A percentile compares a stretch with the other conserved stretches of the same genome.
These are phyloP conservation scores for Malassezia caprae DNA, from an alignment of 1,284 basidiomycete genomes.

Conservation along the genomic window DNA sequence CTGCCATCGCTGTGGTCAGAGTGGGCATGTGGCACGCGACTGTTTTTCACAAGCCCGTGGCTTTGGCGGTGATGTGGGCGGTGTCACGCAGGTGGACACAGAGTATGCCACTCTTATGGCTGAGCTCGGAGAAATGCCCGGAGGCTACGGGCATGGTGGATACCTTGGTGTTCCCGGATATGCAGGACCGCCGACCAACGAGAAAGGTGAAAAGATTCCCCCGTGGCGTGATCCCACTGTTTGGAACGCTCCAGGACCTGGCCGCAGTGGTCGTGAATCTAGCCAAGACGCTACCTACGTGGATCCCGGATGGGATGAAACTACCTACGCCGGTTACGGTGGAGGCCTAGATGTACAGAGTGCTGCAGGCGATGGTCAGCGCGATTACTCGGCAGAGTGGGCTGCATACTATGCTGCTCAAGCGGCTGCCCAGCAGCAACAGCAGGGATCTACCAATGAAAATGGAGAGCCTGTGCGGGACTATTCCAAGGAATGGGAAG, in stretches of 20 bases:
- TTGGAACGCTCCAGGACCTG: conserved; percentile 33
- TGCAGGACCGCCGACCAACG: conserved; percentile 18
- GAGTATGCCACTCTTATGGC: conserved; percentile 97
- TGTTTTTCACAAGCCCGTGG: conserved; percentile 34
- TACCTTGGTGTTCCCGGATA: conserved; percentile 21
- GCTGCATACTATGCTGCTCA: conserved; percentile 43
- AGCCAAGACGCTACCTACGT: neutral
- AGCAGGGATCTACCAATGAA: neutral
- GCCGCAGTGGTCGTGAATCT: conserved; percentile 11
- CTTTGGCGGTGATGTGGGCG: conserved; percentile 25
- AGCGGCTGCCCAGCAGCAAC: conserved; percentile 19
- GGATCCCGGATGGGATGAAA: neutral
- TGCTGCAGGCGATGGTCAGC: conserved; percentile 18
- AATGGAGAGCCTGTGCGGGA: conserved; percentile 20
- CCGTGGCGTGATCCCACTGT: conserved; percentile 45
- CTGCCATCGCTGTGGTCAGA: conserved; percentile 44
- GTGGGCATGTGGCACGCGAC: conserved; percentile 45
- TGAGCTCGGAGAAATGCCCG: conserved; percentile 70
- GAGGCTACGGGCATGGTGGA: neutral
- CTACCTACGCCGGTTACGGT: conserved; percentile 7
- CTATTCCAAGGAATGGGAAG: conserved; percentile 47
- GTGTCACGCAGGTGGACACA: conserved; percentile 63
- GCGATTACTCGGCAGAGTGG: conserved; percentile 45
- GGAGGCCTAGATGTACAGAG: conserved; percentile 7
- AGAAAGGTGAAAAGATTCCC: conserved; percentile 43